Conservation (phyloP, 179 eudicot genomes). For the Vitellaria paradoxa region DNA sequence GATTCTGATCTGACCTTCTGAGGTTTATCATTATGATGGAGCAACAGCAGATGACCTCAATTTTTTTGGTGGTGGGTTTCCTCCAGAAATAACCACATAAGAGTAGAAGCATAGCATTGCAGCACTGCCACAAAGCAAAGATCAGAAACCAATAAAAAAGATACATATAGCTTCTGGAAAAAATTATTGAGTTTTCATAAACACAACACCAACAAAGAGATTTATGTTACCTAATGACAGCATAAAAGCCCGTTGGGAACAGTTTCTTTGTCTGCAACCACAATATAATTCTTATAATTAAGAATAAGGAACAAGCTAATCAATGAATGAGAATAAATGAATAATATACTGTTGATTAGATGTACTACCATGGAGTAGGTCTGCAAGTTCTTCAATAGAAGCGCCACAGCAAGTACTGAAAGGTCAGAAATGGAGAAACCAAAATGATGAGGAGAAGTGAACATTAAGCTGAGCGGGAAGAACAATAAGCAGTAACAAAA, state of each 20-base stretch:
- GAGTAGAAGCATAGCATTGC: constrained; percentile 79
- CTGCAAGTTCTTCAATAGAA: constrained; percentile 72
- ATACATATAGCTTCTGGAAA: not conserved
- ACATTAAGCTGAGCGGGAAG: too few relatives aligned
- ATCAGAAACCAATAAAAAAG: constrained; percentile 1
- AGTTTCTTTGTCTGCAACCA: constrained; percentile 61
- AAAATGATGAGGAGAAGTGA: not conserved
- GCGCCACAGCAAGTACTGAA: constrained; percentile 65
- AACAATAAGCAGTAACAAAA: too few relatives aligned
- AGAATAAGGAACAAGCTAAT: not conserved
- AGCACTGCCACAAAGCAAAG: constrained; percentile 47
- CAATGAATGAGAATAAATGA: not conserved
- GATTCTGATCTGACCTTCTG: constrained; percentile 21
- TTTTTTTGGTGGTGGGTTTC: constrained; percentile 90
- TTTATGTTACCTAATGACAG: constrained; percentile 52
- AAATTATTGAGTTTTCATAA: constrained; percentile 10
- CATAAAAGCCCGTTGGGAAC: constrained; percentile 64
- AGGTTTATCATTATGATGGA: constrained; percentile 30
- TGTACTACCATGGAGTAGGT: constrained; percentile 65
- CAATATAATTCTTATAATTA: constrained; percentile 6
- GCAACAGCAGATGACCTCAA: constrained; percentile 31
- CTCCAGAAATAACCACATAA: constrained; percentile 81
- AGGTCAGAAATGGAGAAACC: constrained; percentile 14
- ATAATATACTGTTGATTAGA: not conserved
- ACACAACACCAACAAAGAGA: constrained; percentile 1